Percentiles rank a stretch among this genome's conserved stretches.
Evolutionary conservation across 108 stramenopile genomes (phyloP).

Genomic region (Phaeodactylum tricornutum): DNA sequence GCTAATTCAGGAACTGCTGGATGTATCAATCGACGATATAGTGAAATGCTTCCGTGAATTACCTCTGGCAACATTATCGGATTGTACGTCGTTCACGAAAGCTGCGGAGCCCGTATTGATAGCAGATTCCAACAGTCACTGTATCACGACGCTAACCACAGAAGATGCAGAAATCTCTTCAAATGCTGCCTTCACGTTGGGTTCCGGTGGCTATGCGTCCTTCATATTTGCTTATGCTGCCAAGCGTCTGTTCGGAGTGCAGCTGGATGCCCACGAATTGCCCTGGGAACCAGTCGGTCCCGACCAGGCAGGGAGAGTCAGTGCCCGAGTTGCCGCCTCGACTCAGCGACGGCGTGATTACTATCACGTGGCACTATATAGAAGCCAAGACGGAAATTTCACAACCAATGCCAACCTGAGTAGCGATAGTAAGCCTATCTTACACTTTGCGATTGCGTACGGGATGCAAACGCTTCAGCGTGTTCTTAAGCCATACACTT

Average conservation of each 20-base stretch:
- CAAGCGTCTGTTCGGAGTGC: slow-evolving; percentile 36
- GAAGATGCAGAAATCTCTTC: no score
- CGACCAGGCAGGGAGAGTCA: background rate
- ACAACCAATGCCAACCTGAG: slow-evolving; percentile 8
- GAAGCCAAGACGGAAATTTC: slow-evolving; percentile 35
- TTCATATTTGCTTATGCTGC: slow-evolving; percentile 69
- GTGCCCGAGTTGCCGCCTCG: slow-evolving; percentile 12
- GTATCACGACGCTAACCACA: no score
- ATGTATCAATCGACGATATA: no score
- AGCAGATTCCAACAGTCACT: no score
- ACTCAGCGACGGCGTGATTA: slow-evolving; percentile 31
- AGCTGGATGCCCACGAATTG: slow-evolving; percentile 23
- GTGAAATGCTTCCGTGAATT: no score
- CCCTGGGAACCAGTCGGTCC: slow-evolving; percentile 36
- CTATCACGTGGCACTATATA: slow-evolving; percentile 48
- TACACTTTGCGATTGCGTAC: slow-evolving; percentile 89
- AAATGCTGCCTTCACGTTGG: slow-evolving; percentile 29
- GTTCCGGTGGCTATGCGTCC: slow-evolving; percentile 75
- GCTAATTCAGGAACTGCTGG: slow-evolving; percentile 39
- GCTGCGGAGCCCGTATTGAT: no score
- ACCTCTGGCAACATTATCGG: no score
- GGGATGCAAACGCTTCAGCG: slow-evolving; percentile 96
- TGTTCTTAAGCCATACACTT: slow-evolving; percentile 43
- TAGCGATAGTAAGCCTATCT: slow-evolving; percentile 23
- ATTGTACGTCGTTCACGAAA: no score